phyloP scores from a whole-genome alignment of 768 basidiomycete genomes.

The Mycena capillaripes region DNA sequence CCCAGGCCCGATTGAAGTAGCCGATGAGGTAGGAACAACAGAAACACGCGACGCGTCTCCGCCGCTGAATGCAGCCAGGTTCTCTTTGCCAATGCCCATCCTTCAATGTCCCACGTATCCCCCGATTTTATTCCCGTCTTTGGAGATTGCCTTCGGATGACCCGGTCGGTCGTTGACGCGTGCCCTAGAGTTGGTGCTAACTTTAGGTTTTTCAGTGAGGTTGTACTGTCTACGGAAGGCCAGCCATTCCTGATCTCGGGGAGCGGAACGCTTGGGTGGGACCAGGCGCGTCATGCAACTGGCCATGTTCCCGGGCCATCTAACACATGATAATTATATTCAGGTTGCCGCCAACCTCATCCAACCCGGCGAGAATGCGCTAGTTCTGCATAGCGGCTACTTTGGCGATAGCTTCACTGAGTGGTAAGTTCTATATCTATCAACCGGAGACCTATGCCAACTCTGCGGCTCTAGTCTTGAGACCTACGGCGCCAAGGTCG shows the following conservation, averaged over 20 bases:
- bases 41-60: conserved; percentile 24
- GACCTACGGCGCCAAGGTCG: conserved; percentile 91
- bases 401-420: conserved; percentile 94
- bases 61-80: conserved; percentile 63
- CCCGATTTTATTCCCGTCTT: conserved; percentile 91
- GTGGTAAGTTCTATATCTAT: conserved; percentile 65
- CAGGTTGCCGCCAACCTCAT: conserved; percentile 93
- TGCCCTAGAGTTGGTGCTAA: background rate
- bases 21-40: conserved; percentile 55
- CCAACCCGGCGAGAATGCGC: conserved; percentile 81
- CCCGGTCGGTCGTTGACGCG: conserved; percentile 60
- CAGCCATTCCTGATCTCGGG: conserved; percentile 97
- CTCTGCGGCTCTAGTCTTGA: conserved; percentile 66
- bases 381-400: conserved; percentile 93
- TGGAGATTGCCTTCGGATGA: conserved; percentile 90
- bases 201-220: conserved; percentile 60
- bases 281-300: conserved; percentile 69
- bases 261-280: conserved; percentile 97
- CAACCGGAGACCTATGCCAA: background rate
- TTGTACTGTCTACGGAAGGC: conserved; percentile 81
- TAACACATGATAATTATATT: conserved; percentile 14
- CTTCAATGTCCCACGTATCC: conserved; percentile 90
- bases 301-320: conserved; percentile 13
- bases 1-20: conserved; percentile 74
- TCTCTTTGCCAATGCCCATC: conserved; percentile 94